Conservation (phyloP, 768 basidiomycete species). For the Kondoa subrosea region DNA sequence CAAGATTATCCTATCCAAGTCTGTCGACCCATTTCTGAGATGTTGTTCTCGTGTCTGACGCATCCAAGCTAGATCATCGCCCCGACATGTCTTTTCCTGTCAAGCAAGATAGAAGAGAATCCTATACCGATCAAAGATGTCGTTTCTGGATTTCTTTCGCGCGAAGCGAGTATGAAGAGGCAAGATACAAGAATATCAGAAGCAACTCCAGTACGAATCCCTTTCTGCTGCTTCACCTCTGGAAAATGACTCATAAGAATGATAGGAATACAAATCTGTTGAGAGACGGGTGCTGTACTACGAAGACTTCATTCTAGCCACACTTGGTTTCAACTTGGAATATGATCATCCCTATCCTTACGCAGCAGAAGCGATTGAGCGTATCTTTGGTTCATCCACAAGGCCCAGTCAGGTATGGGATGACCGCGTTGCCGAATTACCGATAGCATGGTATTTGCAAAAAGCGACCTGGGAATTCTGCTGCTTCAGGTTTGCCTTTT, state of each 20-base stretch:
- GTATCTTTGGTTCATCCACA: not conserved
- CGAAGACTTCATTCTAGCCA: slow-evolving; percentile 30
- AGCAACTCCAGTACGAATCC: not conserved
- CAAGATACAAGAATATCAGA: slow-evolving; percentile 11
- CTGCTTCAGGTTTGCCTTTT: not conserved
- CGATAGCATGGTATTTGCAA: slow-evolving; percentile 21
- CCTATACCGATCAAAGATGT: slow-evolving; percentile 26
- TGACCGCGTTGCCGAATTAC: not conserved
- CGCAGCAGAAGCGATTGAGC: slow-evolving; percentile 13
- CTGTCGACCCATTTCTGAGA: not conserved
- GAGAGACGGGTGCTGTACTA: slow-evolving; percentile 25
- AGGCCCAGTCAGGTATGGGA: not conserved
- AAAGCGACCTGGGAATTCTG: slow-evolving; percentile 22
- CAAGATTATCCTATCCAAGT: not conserved
- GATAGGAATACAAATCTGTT: slow-evolving; percentile 11
- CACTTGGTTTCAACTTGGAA: slow-evolving; percentile 31
- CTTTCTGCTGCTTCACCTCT: not conserved
- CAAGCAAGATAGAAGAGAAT: slow-evolving; percentile 30
- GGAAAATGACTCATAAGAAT: not conserved
- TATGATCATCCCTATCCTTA: slow-evolving; percentile 25
- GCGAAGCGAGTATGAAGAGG: slow-evolving; percentile 12
- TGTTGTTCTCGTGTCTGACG: not conserved
- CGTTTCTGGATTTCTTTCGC: slow-evolving; percentile 18
- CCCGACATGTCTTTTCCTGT: slow-evolving; percentile 30
- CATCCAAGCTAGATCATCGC: slow-evolving; percentile 23